Percentiles rank a stretch among this genome's conserved stretches.
Conservation (phyloP, 2,329 filamentous ascomycete genomes). For the Penicillium rolfsii region DNA sequence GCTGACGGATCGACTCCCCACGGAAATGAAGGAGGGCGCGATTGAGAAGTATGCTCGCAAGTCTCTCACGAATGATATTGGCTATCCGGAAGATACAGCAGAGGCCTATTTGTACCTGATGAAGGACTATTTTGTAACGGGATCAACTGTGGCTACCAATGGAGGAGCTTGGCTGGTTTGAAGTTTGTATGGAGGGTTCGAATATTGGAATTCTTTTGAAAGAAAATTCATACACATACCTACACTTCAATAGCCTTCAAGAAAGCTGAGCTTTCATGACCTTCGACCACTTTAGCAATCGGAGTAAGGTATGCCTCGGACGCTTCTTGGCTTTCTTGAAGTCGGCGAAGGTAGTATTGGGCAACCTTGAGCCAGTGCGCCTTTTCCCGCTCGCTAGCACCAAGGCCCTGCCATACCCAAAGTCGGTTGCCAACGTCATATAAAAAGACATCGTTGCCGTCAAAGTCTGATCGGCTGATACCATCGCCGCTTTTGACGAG, state of each 20-base stretch:
- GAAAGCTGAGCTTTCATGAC: slow-evolving; percentile 36
- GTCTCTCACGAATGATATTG: slow-evolving; percentile 31
- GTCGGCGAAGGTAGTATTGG: slow-evolving; percentile 34
- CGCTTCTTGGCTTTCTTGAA: slow-evolving; percentile 28
- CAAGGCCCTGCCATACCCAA: slow-evolving; percentile 69
- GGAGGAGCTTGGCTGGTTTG: slow-evolving; percentile 24
- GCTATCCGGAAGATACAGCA: slow-evolving; percentile 47
- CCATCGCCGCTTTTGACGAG: slow-evolving; percentile 59
- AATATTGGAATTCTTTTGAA: background rate
- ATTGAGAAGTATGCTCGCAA: slow-evolving; percentile 7
- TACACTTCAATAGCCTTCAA: slow-evolving; percentile 30
- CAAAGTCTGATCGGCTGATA: slow-evolving; percentile 55
- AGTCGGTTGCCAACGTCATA: slow-evolving; percentile 61
- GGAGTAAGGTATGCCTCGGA: slow-evolving; percentile 32
- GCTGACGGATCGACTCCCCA: slow-evolving; percentile 7
- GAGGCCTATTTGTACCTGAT: slow-evolving; percentile 55
- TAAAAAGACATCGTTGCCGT: slow-evolving; percentile 65
- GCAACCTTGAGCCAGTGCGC: slow-evolving; percentile 56
- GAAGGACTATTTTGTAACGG: slow-evolving; percentile 37
- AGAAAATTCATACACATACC: slow-evolving; percentile 7
- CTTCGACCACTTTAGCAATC: slow-evolving; percentile 37
- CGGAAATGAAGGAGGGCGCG: slow-evolving; percentile 5
- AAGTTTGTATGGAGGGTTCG: background rate
- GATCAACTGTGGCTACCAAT: slow-evolving; percentile 50
- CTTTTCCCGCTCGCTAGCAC: slow-evolving; percentile 62